phyloP scores from a whole-genome alignment of 164 flowering plant genomes.

The Houttuynia cordata region DNA sequence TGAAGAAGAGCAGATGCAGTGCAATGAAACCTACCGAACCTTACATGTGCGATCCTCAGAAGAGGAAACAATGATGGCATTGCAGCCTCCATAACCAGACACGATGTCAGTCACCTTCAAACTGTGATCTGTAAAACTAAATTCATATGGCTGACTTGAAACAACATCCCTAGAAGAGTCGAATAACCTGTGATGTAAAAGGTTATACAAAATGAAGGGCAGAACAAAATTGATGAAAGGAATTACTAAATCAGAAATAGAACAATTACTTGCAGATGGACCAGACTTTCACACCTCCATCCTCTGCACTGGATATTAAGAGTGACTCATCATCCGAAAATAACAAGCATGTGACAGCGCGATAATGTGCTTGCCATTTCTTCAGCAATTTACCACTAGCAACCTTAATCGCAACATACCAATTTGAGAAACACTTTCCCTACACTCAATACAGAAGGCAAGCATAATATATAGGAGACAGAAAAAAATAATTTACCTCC shows the following conservation, averaged over 20 bases:
- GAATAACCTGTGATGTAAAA: constrained; percentile 36
- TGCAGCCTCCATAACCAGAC: constrained; percentile 62
- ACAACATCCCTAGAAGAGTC: constrained; percentile 34
- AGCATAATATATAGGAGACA: neutral
- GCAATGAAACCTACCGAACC: constrained; percentile 29
- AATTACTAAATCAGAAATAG: neutral
- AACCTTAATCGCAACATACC: constrained; percentile 32
- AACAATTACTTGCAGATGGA: constrained; percentile 46
- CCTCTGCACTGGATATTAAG: constrained; percentile 70
- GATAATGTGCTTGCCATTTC: constrained; percentile 80
- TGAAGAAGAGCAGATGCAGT: neutral
- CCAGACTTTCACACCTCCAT: constrained; percentile 75
- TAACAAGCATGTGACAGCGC: constrained; percentile 65
- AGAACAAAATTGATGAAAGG: neutral
- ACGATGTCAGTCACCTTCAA: constrained; percentile 54
- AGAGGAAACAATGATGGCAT: constrained; percentile 73
- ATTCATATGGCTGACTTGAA: constrained; percentile 30
- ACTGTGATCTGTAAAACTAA: constrained; percentile 57
- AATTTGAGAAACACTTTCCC: neutral
- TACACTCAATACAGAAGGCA: neutral
- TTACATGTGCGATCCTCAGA: constrained; percentile 92
- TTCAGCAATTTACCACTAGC: constrained; percentile 58
- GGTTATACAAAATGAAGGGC: neutral
- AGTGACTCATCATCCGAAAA: constrained; percentile 65
- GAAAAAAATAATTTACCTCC: constrained; percentile 45